Evolutionary conservation across 371 early-diverging fungal species (phyloP).

Genomic region (Capillidium heterosporum): DNA sequence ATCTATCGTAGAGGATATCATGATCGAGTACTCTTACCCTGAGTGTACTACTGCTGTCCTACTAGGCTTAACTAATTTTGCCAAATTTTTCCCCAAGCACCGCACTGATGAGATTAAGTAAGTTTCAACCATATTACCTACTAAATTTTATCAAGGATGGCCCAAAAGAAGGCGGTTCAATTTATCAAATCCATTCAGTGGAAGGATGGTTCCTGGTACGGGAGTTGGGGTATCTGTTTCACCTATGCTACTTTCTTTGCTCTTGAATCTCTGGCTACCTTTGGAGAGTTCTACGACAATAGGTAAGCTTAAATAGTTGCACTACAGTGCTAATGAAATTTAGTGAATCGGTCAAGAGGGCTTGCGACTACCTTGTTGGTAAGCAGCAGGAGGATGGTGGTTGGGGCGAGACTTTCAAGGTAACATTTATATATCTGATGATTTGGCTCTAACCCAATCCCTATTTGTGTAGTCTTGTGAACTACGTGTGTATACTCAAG

Average conservation of each 20-base stretch:
- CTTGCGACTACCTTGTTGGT: constrained; percentile 71
- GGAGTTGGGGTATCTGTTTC: constrained; percentile 93
- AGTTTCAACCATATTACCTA: constrained; percentile 6
- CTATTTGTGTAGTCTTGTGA: constrained; percentile 40
- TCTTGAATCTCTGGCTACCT: constrained; percentile 64
- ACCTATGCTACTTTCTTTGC: constrained; percentile 95
- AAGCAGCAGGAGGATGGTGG: constrained; percentile 86
- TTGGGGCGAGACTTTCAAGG: constrained; percentile 91
- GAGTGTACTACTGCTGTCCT: constrained; percentile 92
- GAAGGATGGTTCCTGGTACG: constrained; percentile 86
- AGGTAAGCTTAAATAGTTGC: constrained; percentile 18
- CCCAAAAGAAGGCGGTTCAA: constrained; percentile 34
- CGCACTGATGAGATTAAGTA: constrained; percentile 61
- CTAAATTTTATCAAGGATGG: constrained; percentile 7
- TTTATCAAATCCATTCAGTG: constrained; percentile 57
- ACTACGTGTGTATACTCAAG: constrained; percentile 36
- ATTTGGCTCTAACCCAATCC: background rate
- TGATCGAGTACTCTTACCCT: constrained; percentile 92
- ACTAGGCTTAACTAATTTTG: constrained; percentile 62
- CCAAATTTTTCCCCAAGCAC: constrained; percentile 58
- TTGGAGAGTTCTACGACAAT: constrained; percentile 65
- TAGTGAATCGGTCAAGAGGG: constrained; percentile 30
- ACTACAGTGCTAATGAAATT: constrained; percentile 8
- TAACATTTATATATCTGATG: constrained; percentile 4
- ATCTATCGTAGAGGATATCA: constrained; percentile 45